Conservation (phyloP, 345 rosid species). For the Ricinus communis region DNA sequence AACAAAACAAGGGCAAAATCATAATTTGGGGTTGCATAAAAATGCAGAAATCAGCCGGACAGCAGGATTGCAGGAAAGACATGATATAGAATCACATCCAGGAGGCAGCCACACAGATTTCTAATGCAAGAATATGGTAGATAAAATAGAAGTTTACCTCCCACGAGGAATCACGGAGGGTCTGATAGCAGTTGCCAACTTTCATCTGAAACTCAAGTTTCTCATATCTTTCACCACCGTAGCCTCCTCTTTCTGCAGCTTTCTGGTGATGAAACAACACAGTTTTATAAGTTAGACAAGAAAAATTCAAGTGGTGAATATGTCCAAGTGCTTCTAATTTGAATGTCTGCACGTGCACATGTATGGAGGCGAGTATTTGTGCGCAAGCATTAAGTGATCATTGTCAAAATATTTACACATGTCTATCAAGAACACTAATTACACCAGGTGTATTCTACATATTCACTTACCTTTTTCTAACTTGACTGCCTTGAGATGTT, state of each 20-base stretch:
- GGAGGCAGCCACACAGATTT: background rate
- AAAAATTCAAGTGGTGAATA: background rate
- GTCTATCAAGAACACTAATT: background rate
- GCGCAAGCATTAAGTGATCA: background rate
- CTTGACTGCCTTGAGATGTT: background rate
- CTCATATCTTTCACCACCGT: conserved; percentile 91
- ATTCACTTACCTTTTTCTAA: background rate
- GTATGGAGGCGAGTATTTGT: background rate
- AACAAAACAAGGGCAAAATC: background rate
- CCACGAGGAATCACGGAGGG: conserved; percentile 77
- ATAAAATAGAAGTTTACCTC: conserved; percentile 43
- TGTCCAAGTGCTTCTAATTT: background rate
- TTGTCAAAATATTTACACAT: background rate
- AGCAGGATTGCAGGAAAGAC: background rate
- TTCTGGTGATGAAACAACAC: conserved; percentile 34
- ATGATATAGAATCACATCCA: background rate
- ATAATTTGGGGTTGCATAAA: background rate
- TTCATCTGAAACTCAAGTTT: conserved; percentile 76
- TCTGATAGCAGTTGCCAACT: conserved; percentile 57
- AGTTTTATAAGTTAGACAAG: background rate
- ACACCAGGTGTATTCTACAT: background rate
- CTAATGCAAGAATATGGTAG: background rate
- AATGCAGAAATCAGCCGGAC: background rate
- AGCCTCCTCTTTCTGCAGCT: conserved; percentile 98
- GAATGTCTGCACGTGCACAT: background rate